Conservation (phyloP, 768 basidiomycete species). For the Erythrobasidium yunnanense region DNA sequence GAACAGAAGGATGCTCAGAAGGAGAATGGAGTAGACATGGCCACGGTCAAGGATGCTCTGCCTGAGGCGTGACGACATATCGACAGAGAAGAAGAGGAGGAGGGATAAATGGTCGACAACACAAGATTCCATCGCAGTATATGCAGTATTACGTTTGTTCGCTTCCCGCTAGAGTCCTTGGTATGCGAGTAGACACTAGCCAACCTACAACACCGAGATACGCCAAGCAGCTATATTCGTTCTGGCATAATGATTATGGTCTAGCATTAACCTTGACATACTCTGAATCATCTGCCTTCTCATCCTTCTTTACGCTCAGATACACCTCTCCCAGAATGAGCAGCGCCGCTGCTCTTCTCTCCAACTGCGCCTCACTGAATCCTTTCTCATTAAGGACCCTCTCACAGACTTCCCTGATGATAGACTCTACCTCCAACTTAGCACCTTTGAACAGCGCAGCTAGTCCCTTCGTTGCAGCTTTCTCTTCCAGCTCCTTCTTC, state of each 20-base stretch:
- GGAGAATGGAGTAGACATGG: not conserved
- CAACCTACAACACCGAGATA: too few relatives aligned
- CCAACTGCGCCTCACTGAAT: conserved; percentile 47
- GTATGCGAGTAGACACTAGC: too few relatives aligned
- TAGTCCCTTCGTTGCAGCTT: conserved; percentile 77
- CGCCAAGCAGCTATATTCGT: too few relatives aligned
- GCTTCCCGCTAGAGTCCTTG: too few relatives aligned
- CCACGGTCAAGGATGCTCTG: not conserved
- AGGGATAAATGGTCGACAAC: too few relatives aligned
- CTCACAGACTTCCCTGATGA: conserved; percentile 79
- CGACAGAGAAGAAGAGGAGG: not conserved
- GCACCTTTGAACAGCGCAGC: conserved; percentile 87
- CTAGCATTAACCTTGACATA: conserved; percentile 68
- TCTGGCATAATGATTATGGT: not conserved
- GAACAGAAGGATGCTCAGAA: not conserved
- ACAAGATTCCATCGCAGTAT: too few relatives aligned
- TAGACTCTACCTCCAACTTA: conserved; percentile 80
- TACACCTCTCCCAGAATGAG: conserved; percentile 77
- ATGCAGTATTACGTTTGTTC: too few relatives aligned
- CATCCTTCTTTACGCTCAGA: conserved; percentile 57
- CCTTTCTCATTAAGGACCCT: conserved; percentile 48
- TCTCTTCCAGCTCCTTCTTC: conserved; percentile 71
- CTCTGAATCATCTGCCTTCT: conserved; percentile 45
- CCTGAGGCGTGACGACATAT: not conserved
- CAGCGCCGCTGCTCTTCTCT: conserved; percentile 65